These are phyloP conservation scores for Ascochyta fabae DNA, from an alignment of 2,329 filamentous ascomycete species.

Conservation along the genomic window DNA sequence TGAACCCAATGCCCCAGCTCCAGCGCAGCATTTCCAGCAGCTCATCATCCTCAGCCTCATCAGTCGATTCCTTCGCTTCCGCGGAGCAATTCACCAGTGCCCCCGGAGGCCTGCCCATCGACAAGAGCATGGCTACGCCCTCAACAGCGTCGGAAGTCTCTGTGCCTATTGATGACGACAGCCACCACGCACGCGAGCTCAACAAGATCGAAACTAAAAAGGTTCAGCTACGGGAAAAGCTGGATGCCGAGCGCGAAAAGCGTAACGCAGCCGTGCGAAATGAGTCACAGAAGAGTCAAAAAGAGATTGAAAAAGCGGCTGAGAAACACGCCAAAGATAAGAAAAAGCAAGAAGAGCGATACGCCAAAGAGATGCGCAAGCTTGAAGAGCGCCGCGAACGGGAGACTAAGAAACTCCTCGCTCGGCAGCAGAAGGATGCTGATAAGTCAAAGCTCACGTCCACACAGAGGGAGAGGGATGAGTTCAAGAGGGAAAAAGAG, in stretches of 20 bases:
- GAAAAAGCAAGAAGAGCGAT: conserved; percentile 52
- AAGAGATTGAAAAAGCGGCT: conserved; percentile 65
- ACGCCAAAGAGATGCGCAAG: conserved; percentile 60
- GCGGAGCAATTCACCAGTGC: conserved; percentile 52
- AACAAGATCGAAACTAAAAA: conserved; percentile 67
- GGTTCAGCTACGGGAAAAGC: conserved; percentile 65
- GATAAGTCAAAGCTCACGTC: conserved; percentile 57
- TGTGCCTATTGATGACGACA: conserved; percentile 23
- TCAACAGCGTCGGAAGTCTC: conserved; percentile 37
- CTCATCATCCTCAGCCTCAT: conserved; percentile 35
- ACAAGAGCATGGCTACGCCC: conserved; percentile 33
- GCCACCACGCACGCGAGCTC: conserved; percentile 59
- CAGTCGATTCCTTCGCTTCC: conserved; percentile 50
- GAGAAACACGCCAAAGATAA: conserved; percentile 68
- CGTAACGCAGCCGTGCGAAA: conserved; percentile 47
- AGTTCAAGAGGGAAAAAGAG: conserved; percentile 54
- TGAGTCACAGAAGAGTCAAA: conserved; percentile 47
- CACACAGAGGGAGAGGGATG: conserved; percentile 57
- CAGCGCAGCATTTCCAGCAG: conserved; percentile 36
- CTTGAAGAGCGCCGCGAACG: conserved; percentile 70
- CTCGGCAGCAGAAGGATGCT: conserved; percentile 67
- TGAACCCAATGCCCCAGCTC: conserved; percentile 26
- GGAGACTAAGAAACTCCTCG: conserved; percentile 69
- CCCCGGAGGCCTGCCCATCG: conserved; percentile 35
- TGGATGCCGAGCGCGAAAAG: conserved; percentile 62